phyloP scores from a whole-genome alignment of 805 yeast species.

The Suhomyces kilbournensis region DNA sequence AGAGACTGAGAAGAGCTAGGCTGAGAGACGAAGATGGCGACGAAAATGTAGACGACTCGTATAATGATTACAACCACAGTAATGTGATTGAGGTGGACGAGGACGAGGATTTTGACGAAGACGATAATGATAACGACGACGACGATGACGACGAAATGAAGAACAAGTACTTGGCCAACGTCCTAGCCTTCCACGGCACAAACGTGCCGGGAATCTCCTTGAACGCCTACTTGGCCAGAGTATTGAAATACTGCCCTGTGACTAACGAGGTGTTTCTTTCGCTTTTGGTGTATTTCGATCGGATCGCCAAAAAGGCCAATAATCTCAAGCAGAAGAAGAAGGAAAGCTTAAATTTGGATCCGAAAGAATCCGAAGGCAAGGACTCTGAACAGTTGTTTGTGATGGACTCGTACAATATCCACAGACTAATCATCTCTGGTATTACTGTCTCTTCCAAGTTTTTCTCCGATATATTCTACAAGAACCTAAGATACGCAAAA shows the following conservation, averaged over 20 bases:
- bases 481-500: constrained; percentile 90
- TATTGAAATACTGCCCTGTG: constrained; percentile 96
- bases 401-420: constrained; percentile 94
- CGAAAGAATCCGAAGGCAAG: constrained; percentile 14
- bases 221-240: constrained; percentile 84
- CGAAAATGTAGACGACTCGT: constrained; percentile 11
- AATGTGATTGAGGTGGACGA: constrained; percentile 22
- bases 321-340: constrained; percentile 28
- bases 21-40: constrained; percentile 9
- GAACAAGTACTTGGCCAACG: constrained; percentile 59
- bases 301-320: constrained; percentile 84
- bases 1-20: constrained; percentile 1
- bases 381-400: constrained; percentile 66
- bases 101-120: constrained; percentile 16
- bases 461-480: constrained; percentile 91
- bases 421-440: constrained; percentile 89
- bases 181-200: constrained; percentile 91
- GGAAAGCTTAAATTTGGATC: constrained; percentile 17
- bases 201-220: constrained; percentile 94
- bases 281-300: constrained; percentile 86
- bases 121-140: constrained; percentile 18
- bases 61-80: constrained; percentile 11
- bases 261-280: constrained; percentile 94
- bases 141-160: constrained; percentile 42
- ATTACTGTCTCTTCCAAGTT: constrained; percentile 94